A percentile compares a stretch with the other conserved stretches of the same genome.
Conservation (phyloP, 768 basidiomycete species). For the Russula compacta region DNA sequence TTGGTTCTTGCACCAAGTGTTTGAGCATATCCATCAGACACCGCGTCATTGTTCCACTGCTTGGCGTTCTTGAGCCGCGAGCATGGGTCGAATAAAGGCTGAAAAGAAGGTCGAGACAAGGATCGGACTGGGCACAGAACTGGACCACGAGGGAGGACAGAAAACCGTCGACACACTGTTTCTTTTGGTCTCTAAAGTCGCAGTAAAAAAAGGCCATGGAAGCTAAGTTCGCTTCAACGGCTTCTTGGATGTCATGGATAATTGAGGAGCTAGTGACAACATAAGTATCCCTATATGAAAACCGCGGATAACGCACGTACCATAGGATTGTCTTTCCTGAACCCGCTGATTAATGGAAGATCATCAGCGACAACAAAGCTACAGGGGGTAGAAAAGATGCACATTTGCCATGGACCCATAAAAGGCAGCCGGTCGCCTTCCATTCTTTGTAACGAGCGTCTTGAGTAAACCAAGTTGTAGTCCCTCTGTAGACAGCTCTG, state of each 20-base stretch:
- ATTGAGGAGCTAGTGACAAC: slow-evolving; percentile 1
- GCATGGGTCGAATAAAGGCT: background rate
- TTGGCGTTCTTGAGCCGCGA: background rate
- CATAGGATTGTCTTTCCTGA: slow-evolving; percentile 10
- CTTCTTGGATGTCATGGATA: slow-evolving; percentile 1
- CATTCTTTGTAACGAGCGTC: slow-evolving; percentile 2
- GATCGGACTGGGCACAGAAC: slow-evolving; percentile 1
- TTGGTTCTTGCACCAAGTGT: background rate
- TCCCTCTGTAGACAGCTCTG: background rate
- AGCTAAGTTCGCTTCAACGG: background rate
- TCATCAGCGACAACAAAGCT: background rate
- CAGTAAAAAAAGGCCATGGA: slow-evolving; percentile 8
- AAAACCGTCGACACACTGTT: background rate
- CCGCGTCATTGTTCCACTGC: background rate
- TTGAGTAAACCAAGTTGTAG: slow-evolving; percentile 3
- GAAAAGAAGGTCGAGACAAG: background rate
- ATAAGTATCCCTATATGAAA: background rate
- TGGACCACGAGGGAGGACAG: slow-evolving; percentile 1
- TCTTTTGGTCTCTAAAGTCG: slow-evolving; percentile 2
- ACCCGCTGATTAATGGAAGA: background rate
- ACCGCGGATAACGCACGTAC: background rate
- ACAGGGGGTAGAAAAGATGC: background rate
- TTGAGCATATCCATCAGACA: slow-evolving; percentile 6
- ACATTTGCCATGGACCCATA: slow-evolving; percentile 12
- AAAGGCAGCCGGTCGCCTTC: background rate